Conservation (phyloP, 306 rosid genomes). For the Castanea crenata region DNA sequence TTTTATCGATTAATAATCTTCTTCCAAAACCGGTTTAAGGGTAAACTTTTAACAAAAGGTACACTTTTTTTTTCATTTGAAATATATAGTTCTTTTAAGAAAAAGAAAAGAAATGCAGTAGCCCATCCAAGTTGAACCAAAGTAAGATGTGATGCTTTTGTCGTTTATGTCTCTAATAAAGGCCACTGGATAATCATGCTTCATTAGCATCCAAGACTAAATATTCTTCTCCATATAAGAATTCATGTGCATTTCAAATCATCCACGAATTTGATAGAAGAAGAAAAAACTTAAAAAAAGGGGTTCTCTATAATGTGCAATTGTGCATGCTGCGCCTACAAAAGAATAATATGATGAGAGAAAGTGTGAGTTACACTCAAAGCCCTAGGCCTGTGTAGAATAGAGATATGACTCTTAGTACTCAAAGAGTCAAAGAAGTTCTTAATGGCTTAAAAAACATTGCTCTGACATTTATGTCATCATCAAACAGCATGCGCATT, state of each 20-base stretch:
- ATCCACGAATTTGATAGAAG: constrained; percentile 3
- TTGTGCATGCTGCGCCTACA: neutral
- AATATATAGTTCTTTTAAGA: no score
- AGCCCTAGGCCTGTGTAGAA: neutral
- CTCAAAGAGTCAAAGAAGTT: constrained; percentile 38
- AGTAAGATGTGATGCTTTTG: constrained; percentile 19
- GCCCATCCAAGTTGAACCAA: neutral
- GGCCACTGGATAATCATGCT: constrained; percentile 27
- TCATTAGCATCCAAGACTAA: constrained; percentile 35
- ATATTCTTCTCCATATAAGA: neutral
- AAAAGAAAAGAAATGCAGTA: neutral
- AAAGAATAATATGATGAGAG: neutral
- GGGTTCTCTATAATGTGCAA: constrained; percentile 10
- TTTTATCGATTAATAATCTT: no score
- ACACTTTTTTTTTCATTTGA: no score
- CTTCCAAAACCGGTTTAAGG: no score
- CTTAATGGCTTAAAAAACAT: constrained; percentile 33
- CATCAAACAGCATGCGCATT: constrained; percentile 59
- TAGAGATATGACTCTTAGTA: neutral
- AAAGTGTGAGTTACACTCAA: no score
- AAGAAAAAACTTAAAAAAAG: neutral
- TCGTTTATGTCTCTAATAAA: constrained; percentile 3
- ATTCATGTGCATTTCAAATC: constrained; percentile 16
- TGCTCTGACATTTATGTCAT: constrained; percentile 57
- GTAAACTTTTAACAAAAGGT: no score